These are phyloP conservation scores for Lentinus tigrinus DNA, from an alignment of 768 basidiomycete species.

Conservation along the genomic window DNA sequence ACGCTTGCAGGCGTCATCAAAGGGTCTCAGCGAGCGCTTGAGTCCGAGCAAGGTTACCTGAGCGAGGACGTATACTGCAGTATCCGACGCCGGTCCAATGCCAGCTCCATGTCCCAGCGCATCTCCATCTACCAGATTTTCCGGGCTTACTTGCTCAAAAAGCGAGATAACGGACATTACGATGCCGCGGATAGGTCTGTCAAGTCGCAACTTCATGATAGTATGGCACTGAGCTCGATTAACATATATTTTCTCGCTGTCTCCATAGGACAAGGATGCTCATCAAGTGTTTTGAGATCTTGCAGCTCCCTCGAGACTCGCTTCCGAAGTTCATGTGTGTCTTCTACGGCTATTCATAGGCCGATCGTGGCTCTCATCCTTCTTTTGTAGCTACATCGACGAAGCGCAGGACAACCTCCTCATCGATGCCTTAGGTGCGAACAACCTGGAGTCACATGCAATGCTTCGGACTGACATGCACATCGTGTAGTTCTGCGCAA, in stretches of 20 bases:
- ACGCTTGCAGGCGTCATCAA: conserved; percentile 51
- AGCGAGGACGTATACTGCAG: conserved; percentile 41
- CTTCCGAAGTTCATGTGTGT: no score
- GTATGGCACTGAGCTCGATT: not conserved
- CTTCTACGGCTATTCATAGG: no score
- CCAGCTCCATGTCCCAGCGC: conserved; percentile 44
- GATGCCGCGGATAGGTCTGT: conserved; percentile 62
- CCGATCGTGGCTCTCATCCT: no score
- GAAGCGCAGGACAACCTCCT: conserved; percentile 74
- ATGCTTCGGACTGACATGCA: not conserved
- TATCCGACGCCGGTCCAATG: conserved; percentile 43
- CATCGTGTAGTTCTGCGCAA: conserved; percentile 51
- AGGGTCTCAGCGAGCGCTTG: conserved; percentile 55
- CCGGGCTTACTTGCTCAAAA: conserved; percentile 39
- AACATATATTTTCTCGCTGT: no score
- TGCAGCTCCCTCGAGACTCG: not conserved
- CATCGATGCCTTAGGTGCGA: conserved; percentile 58
- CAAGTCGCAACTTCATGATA: not conserved
- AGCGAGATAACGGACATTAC: conserved; percentile 42
- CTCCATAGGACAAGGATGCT: conserved; percentile 26
- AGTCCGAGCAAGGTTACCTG: conserved; percentile 36
- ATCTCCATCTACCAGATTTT: conserved; percentile 52
- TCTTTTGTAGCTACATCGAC: conserved; percentile 58
- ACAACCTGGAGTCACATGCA: not conserved
- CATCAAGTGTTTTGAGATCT: conserved; percentile 33